phyloP scores from a whole-genome alignment of 2,329 filamentous ascomycete genomes.

The Aureobasidium sp. region DNA sequence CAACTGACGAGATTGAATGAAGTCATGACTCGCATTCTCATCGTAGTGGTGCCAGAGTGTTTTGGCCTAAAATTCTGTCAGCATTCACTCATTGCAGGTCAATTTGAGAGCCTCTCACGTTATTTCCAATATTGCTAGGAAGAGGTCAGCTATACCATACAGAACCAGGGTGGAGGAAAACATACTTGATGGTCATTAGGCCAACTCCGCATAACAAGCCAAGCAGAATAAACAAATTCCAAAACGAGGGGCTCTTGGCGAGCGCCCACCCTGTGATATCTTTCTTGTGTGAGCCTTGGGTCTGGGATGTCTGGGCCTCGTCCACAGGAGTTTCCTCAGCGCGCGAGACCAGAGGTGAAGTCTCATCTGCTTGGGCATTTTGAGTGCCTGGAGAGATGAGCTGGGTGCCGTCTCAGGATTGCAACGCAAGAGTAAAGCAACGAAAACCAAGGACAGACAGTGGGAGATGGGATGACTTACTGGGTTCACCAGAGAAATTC shows the following conservation, averaged over 20 bases:
- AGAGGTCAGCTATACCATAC: slow-evolving; percentile 22
- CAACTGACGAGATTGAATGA: slow-evolving; percentile 73
- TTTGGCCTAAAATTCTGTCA: slow-evolving; percentile 36
- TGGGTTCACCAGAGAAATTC: slow-evolving; percentile 46
- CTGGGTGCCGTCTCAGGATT: not conserved
- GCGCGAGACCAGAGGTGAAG: slow-evolving; percentile 66
- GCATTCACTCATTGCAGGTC: not conserved
- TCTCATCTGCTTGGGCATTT: slow-evolving; percentile 54
- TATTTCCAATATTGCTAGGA: slow-evolving; percentile 83
- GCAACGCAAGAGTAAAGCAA: not conserved
- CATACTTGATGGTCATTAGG: slow-evolving; percentile 98
- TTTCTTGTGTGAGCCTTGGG: slow-evolving; percentile 68
- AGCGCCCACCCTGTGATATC: slow-evolving; percentile 83
- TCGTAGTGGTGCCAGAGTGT: slow-evolving; percentile 86
- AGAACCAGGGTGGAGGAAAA: slow-evolving; percentile 14
- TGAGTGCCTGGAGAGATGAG: slow-evolving; percentile 12
- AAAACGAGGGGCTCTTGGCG: slow-evolving; percentile 68
- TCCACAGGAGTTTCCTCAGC: slow-evolving; percentile 42
- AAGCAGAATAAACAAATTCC: slow-evolving; percentile 82
- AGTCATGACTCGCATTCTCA: slow-evolving; percentile 58
- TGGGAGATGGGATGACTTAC: slow-evolving; percentile 42
- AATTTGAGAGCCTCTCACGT: slow-evolving; percentile 25
- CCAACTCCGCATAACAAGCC: slow-evolving; percentile 87
- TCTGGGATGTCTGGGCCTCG: slow-evolving; percentile 46
- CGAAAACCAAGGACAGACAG: not conserved